phyloP scores from a whole-genome alignment of 2,329 filamentous ascomycete species.

The Penicillium sp. region DNA sequence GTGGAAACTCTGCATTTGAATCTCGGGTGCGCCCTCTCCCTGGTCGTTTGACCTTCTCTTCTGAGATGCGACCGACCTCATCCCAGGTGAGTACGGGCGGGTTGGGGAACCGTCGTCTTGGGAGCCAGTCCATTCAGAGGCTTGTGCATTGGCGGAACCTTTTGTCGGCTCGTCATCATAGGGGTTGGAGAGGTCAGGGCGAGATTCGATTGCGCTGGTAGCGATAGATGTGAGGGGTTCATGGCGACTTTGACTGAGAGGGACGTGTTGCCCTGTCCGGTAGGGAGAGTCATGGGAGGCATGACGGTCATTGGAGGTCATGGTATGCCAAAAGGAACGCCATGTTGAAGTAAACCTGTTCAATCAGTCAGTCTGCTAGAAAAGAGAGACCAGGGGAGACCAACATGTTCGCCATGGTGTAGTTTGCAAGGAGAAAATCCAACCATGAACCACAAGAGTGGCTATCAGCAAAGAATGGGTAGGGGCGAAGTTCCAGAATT shows the following conservation, averaged over 20 bases:
- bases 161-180: conserved; percentile 72
- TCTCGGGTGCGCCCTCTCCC: conserved; percentile 76
- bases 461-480: conserved; percentile 3
- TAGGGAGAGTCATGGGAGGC: conserved; percentile 92
- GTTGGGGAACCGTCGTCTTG: conserved; percentile 58
- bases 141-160: conserved; percentile 56
- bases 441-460: conserved; percentile 3
- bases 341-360: conserved; percentile 69
- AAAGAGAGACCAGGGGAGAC: conserved; percentile 8
- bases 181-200: conserved; percentile 75
- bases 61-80: conserved; percentile 74
- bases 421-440: conserved; percentile 1
- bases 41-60: conserved; percentile 60
- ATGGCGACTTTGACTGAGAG: conserved; percentile 78
- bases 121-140: conserved; percentile 63
- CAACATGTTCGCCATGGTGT: conserved; percentile 26
- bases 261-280: conserved; percentile 85
- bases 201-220: conserved; percentile 82
- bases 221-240: conserved; percentile 83
- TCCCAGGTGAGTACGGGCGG: conserved; percentile 84
- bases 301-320: conserved; percentile 77
- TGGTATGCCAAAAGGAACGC: conserved; percentile 93
- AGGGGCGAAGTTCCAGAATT: conserved; percentile 11
- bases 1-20: conserved; percentile 94
- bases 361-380: conserved; percentile 9